Conservation (phyloP, 805 yeast species). For the Cyberlindnera japonica region DNA sequence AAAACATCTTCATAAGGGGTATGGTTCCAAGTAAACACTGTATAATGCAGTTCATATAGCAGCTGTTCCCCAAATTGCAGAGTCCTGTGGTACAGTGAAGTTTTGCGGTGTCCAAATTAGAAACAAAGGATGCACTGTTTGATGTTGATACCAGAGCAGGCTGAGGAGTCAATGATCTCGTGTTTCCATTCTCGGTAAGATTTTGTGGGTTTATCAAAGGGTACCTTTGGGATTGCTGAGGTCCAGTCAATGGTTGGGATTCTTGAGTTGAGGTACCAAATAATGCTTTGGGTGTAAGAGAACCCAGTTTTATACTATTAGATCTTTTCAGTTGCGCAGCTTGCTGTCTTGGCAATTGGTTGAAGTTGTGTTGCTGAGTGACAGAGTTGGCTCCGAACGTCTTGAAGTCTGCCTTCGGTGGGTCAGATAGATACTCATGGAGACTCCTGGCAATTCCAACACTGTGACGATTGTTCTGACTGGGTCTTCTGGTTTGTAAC, state of each 20-base stretch:
- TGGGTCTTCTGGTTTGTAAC: slow-evolving; percentile 13
- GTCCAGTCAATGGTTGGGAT: not conserved
- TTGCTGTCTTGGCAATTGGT: slow-evolving; percentile 7
- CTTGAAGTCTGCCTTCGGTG: slow-evolving; percentile 18
- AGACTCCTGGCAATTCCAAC: slow-evolving; percentile 12
- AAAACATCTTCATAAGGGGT: slow-evolving; percentile 58
- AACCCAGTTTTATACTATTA: slow-evolving; percentile 9
- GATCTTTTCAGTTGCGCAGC: slow-evolving; percentile 8
- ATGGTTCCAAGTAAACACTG: slow-evolving; percentile 81
- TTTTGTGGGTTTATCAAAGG: not conserved
- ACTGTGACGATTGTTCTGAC: not conserved
- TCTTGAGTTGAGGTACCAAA: slow-evolving; percentile 1
- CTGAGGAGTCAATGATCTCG: slow-evolving; percentile 11
- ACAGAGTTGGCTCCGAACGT: not conserved
- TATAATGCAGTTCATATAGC: slow-evolving; percentile 88
- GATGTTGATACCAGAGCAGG: slow-evolving; percentile 1
- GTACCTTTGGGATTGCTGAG: not conserved
- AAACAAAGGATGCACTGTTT: not conserved
- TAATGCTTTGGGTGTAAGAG: slow-evolving; percentile 5
- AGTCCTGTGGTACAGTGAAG: slow-evolving; percentile 60
- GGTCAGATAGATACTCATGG: slow-evolving; percentile 20
- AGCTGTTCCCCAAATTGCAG: slow-evolving; percentile 81
- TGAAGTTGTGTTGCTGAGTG: not conserved
- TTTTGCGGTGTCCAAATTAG: slow-evolving; percentile 5
- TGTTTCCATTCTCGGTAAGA: not conserved